Evolutionary conservation across 1,284 basidiomycete genomes (phyloP).

Genomic region (Trichosporon ovoides): DNA sequence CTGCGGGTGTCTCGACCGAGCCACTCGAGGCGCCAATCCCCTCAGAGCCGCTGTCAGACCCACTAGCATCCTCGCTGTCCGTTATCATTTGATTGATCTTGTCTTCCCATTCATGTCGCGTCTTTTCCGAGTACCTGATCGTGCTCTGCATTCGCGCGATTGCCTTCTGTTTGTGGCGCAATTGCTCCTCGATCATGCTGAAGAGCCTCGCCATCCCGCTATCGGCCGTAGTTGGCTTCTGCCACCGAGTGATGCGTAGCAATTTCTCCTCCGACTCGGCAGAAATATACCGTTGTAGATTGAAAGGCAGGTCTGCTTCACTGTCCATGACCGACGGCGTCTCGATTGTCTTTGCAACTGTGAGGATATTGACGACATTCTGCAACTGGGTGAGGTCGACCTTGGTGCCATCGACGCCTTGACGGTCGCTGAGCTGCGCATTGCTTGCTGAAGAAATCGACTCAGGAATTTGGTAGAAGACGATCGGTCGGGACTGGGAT

Average conservation of each 20-base stretch:
- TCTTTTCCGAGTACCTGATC: constrained; percentile 94
- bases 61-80: constrained; percentile 54
- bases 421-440: constrained; percentile 36
- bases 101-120: constrained; percentile 95
- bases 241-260: constrained; percentile 73
- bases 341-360: constrained; percentile 73
- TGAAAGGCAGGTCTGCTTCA: constrained; percentile 81
- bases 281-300: constrained; percentile 83
- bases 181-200: constrained; percentile 78
- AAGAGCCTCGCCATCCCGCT: constrained; percentile 73
- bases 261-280: constrained; percentile 78
- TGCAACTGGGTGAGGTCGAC: constrained; percentile 70
- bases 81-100: constrained; percentile 65
- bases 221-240: constrained; percentile 74
- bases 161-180: constrained; percentile 89
- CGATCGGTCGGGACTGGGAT: constrained; percentile 80
- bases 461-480: constrained; percentile 56
- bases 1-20: not conserved
- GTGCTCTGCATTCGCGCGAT: constrained; percentile 97
- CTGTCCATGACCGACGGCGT: constrained; percentile 87
- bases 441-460: constrained; percentile 23
- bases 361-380: constrained; percentile 76
- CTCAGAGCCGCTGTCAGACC: constrained; percentile 39
- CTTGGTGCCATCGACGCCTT: constrained; percentile 71
- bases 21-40: not conserved